These are phyloP conservation scores for Didymella glomerata DNA, from an alignment of 2,329 filamentous ascomycete genomes.

Conservation along the genomic window DNA sequence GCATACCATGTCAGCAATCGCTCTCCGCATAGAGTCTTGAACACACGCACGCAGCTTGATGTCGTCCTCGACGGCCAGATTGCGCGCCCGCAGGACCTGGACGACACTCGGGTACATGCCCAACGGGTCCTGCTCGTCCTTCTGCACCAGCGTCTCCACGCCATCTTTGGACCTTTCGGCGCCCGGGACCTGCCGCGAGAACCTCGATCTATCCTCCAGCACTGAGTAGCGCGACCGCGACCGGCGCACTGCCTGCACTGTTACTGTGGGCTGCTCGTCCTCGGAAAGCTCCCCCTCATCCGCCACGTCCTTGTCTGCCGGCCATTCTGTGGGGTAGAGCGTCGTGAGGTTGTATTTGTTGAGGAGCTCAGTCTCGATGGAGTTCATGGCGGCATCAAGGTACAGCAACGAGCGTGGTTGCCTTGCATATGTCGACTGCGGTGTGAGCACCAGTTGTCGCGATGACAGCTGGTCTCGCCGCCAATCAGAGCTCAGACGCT, in stretches of 20 bases:
- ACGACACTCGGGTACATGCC: slow-evolving; percentile 90
- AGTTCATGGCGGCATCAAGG: slow-evolving; percentile 36
- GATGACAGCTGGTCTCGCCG: slow-evolving; percentile 24
- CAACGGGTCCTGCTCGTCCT: slow-evolving; percentile 91
- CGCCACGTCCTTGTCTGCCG: slow-evolving; percentile 77
- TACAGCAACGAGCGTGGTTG: neutral
- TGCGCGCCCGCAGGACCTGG: slow-evolving; percentile 76
- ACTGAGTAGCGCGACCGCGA: slow-evolving; percentile 85
- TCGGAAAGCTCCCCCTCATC: slow-evolving; percentile 61
- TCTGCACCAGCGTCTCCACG: slow-evolving; percentile 80
- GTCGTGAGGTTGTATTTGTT: slow-evolving; percentile 89
- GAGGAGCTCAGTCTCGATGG: slow-evolving; percentile 73
- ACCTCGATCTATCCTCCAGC: slow-evolving; percentile 77
- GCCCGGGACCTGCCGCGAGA: slow-evolving; percentile 72
- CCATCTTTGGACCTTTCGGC: slow-evolving; percentile 73
- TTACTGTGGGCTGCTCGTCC: slow-evolving; percentile 62
- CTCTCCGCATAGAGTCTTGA: slow-evolving; percentile 30
- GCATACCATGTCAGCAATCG: neutral
- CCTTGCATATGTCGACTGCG: neutral
- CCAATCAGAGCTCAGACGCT: slow-evolving; percentile 1
- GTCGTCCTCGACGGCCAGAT: slow-evolving; percentile 86
- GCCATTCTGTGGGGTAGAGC: slow-evolving; percentile 85
- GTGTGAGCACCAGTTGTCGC: slow-evolving; percentile 21
- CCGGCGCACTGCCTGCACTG: slow-evolving; percentile 53
- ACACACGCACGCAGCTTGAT: slow-evolving; percentile 68